Conservation (phyloP, 164 flowering plant genomes). For the Vitis vinifera region DNA sequence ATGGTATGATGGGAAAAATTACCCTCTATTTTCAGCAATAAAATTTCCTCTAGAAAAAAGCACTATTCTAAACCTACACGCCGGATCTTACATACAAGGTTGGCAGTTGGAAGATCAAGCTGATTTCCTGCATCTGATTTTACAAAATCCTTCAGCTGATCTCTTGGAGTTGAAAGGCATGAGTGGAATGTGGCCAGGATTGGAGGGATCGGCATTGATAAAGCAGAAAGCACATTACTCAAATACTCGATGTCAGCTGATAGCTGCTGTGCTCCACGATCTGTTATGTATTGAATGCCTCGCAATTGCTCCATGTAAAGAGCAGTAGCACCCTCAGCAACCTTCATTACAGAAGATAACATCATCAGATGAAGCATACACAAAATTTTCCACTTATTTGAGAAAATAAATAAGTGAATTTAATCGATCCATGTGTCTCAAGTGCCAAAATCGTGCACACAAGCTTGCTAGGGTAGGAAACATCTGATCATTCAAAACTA, state of each 20-base stretch:
- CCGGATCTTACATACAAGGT: slow-evolving; percentile 88
- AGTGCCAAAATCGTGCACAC: too few species aligned
- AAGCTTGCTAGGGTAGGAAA: too few species aligned
- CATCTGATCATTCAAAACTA: too few species aligned
- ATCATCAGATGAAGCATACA: too few species aligned
- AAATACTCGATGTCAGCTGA: slow-evolving; percentile 93
- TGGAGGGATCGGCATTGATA: slow-evolving; percentile 86
- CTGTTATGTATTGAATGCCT: slow-evolving; percentile 85
- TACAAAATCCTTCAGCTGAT: slow-evolving; percentile 73
- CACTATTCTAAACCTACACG: slow-evolving; percentile 64
- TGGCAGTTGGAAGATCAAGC: slow-evolving; percentile 82
- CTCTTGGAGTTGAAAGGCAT: slow-evolving; percentile 80
- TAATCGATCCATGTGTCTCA: too few species aligned
- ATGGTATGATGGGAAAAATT: too few species aligned
- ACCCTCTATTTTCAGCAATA: not conserved
- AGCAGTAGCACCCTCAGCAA: slow-evolving; percentile 95
- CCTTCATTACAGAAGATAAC: slow-evolving; percentile 39
- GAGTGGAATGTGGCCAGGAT: slow-evolving; percentile 78
- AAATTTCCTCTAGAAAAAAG: not conserved
- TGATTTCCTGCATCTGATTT: slow-evolving; percentile 67
- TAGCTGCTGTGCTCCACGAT: slow-evolving; percentile 91
- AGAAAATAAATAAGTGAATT: too few species aligned
- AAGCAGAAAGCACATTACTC: slow-evolving; percentile 90
- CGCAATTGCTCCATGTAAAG: slow-evolving; percentile 91
- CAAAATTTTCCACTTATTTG: too few species aligned